phyloP scores from a whole-genome alignment of 1,284 basidiomycete species.

The Omphalotus olearius region DNA sequence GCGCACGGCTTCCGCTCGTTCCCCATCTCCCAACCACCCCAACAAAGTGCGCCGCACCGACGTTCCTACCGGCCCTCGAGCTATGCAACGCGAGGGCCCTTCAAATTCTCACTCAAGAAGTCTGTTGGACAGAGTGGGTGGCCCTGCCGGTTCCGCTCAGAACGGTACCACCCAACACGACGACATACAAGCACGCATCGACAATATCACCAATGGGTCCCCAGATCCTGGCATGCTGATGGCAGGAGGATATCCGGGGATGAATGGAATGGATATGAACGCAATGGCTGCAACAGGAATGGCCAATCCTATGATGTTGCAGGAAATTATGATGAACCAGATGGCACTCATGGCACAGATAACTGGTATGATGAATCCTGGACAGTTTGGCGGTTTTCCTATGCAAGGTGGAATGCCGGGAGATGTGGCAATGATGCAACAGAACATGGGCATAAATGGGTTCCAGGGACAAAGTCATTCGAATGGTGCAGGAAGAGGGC shows the following conservation, averaged over 20 bases:
- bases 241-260: constrained; percentile 44
- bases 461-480: constrained; percentile 28
- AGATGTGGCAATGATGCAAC: constrained; percentile 49
- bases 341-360: constrained; percentile 85
- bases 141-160: constrained; percentile 33
- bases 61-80: constrained; percentile 73
- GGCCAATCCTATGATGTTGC: constrained; percentile 66
- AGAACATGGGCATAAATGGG: constrained; percentile 36
- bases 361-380: constrained; percentile 67
- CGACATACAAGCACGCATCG: constrained; percentile 74
- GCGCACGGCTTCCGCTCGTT: constrained; percentile 65
- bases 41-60: constrained; percentile 69
- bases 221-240: constrained; percentile 60
- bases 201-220: constrained; percentile 59
- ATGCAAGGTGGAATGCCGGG: constrained; percentile 51
- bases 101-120: constrained; percentile 44
- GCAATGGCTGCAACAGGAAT: constrained; percentile 42
- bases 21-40: constrained; percentile 66
- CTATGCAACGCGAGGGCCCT: constrained; percentile 61
- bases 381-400: constrained; percentile 53
- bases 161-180: constrained; percentile 41
- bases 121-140: constrained; percentile 70
- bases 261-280: constrained; percentile 61
- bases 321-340: constrained; percentile 84
- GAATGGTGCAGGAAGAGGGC: constrained; percentile 31